Evolutionary conservation across 2,329 filamentous ascomycete genomes (phyloP), one percentile per base, ranked within the genome.

Genomic region (Fusarium denticulatum): DNA sequence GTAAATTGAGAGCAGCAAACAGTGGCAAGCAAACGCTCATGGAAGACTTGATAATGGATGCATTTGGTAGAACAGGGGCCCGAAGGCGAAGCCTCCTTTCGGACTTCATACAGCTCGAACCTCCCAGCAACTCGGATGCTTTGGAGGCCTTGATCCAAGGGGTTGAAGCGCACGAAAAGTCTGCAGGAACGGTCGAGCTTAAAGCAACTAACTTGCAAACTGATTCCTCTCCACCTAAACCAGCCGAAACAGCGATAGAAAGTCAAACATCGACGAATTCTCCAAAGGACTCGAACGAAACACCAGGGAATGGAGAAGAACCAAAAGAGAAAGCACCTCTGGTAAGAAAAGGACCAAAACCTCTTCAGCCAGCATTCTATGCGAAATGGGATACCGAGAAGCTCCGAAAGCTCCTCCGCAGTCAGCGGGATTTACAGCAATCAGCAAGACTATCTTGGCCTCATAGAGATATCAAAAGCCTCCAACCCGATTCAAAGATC

Each of bases 1-100:
- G 85, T 40, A 82, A 80, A 16, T 80, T 92, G 2, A 84, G 86
- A 39, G 87, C 87, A 6, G 89, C 89, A 72, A 88, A 88, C 70
- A 77, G 81, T 16, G 90, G 90, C 39, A 83, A 88, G 67, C 67
- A 82, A 39, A 57, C 70, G 1, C 85, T 85, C 56, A 85, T 91
- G 82, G 78, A 82, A 36, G 81, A 78, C 15, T 79, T 92, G 14
- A 81, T 90, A 37, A 73, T 82, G 47, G 77, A 84, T 26, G 86
- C 84, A 3, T 90, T 90, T 74, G 90, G 88, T 12, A 84, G 89
- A 36, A 73, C 80, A 1, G 90, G 90, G 24, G 83, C 82, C 62
- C 82, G 87, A 39, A 84, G 89, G 47, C 85, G 87, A 20, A 77
- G 85, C 57, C 82, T 92, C 6, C 71, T 88, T 43, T 71, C 80